Evolutionary conservation across 129 eudicot species (phyloP), one percentile per base, ranked within the genome.

Genomic region (Apium graveolens): DNA sequence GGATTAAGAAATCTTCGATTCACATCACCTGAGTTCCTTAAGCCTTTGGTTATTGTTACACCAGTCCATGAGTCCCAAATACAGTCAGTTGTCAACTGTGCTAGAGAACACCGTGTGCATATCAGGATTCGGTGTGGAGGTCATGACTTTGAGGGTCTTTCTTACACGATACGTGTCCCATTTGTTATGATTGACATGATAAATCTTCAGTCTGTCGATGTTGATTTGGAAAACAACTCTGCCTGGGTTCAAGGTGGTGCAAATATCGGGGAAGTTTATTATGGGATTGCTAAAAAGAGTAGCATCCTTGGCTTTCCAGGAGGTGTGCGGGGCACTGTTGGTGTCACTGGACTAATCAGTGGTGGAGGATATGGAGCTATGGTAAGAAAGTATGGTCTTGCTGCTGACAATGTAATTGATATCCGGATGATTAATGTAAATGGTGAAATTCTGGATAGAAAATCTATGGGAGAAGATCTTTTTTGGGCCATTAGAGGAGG

Each of bases 161-260:
- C 83, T 27, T 83, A 77, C 18, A 39, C 41, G 16, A 57, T 80
- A n/a, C 17, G 65, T 17, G 51, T 29, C 68, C 80, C 83, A 2
- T 83, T 83, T 79, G 78, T 79, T 31, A 68, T 83, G 46, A 71
- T 83, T 39, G 86, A 83, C 34, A 60, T 83, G 45, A 75, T 70
- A 34, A 76, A 51, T 34, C 42, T 83, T n/a, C 72, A 70, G 20
- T 60, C 83, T 3, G 76, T 83, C 4, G 39, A 31, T 18, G 76
- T 83, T 34, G 83, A 83, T 27, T 3, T 41, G 4, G 78, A 76
- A 14, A 74, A 51, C 11, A 80, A 79, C 27, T 75, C 86, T 7
- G 83, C 86, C 3, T 74, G 83, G 83, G 72, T 83, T 75, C 70
- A 83, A 53, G 80, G 80, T 48, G 86, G 86, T 21, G 83, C 83